A percentile compares a stretch with the other conserved stretches of the same genome.
Conservation (phyloP, 2,329 filamentous ascomycete species). For the Metarhizium robertsii region DNA sequence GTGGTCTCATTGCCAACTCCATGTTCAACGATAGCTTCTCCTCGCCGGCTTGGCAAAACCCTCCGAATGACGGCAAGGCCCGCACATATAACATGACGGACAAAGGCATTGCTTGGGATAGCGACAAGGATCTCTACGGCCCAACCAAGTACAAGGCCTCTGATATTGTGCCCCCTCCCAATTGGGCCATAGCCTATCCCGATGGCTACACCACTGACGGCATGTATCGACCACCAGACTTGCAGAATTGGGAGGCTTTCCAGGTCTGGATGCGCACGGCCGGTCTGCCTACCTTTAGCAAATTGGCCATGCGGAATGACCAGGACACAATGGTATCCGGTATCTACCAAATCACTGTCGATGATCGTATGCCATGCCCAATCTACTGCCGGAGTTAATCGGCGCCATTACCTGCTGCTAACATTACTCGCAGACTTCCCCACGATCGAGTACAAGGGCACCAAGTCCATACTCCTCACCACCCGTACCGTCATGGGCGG, state of each 20-base stretch:
- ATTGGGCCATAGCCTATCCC: conserved; percentile 68
- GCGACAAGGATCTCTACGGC: conserved; percentile 73
- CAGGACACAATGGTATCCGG: conserved; percentile 56
- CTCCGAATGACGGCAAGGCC: conserved; percentile 17
- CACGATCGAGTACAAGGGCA: conserved; percentile 69
- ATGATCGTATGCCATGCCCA: conserved; percentile 55
- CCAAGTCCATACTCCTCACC: conserved; percentile 81
- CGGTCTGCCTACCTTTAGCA: conserved; percentile 88
- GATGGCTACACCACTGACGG: conserved; percentile 53
- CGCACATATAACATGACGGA: conserved; percentile 67
- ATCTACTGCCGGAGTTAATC: not conserved
- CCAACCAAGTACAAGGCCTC: conserved; percentile 53
- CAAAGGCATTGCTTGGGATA: conserved; percentile 76
- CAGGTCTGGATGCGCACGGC: conserved; percentile 99
- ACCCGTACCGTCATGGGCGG: conserved; percentile 90
- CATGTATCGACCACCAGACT: conserved; percentile 54
- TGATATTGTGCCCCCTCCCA: conserved; percentile 72
- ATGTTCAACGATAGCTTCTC: conserved; percentile 89
- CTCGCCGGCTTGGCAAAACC: conserved; percentile 52
- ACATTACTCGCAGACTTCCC: conserved; percentile 57
- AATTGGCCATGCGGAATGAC: conserved; percentile 81
- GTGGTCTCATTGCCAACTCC: conserved; percentile 92
- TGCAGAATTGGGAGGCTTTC: conserved; percentile 72
- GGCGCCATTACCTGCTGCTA: not conserved
- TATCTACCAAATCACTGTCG: conserved; percentile 66